phyloP scores from a whole-genome alignment of 306 rosid species.

The Ormosia semicastrata region DNA sequence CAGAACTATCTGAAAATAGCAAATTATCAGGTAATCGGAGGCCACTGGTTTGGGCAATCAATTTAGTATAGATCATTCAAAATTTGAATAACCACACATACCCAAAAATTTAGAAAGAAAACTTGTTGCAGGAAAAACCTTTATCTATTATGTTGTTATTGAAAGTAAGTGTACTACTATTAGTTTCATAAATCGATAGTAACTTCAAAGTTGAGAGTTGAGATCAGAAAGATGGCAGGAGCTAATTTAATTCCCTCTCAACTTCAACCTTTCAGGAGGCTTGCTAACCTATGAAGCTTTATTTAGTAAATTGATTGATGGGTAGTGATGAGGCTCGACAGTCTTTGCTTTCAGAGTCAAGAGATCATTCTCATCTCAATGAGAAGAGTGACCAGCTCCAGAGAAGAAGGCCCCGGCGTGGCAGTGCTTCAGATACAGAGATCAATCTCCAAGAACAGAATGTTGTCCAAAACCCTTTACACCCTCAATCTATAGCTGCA shows the following conservation, averaged over 20 bases:
- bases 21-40: background rate
- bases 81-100: background rate
- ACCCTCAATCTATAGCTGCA: background rate
- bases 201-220: no score
- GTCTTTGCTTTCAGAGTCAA: conserved; percentile 49
- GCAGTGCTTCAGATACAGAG: conserved; percentile 19
- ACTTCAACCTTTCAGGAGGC: conserved; percentile 22
- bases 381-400: conserved; percentile 48
- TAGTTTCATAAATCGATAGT: background rate
- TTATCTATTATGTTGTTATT: background rate
- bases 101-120: background rate
- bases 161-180: background rate
- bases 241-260: background rate
- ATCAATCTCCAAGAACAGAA: conserved; percentile 28
- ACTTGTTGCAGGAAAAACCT: background rate
- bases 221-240: background rate
- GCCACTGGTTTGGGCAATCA: background rate
- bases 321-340: conserved; percentile 48
- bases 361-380: conserved; percentile 30
- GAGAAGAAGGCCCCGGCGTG: conserved; percentile 36
- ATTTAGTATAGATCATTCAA: background rate
- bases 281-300: conserved; percentile 9
- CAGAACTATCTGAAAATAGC: background rate
- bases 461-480: conserved; percentile 5
- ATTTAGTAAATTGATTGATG: conserved; percentile 45